These are phyloP conservation scores for Carex littledalei DNA, from an alignment of 176 grass and related monocot genomes.

Conservation along the genomic window DNA sequence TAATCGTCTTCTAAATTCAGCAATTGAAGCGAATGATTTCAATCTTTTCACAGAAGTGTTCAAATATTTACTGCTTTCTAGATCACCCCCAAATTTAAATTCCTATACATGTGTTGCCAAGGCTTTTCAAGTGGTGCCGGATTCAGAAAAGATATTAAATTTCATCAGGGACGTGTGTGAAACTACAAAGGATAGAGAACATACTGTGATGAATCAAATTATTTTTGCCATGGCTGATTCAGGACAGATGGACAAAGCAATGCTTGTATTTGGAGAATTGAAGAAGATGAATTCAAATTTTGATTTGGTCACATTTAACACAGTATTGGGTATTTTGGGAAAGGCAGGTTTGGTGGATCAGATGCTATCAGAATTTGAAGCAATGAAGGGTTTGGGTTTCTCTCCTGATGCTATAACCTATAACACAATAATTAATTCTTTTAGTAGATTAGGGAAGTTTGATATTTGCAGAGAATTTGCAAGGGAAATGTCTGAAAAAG, in stretches of 20 bases:
- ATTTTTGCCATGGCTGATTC: slow-evolving; percentile 45
- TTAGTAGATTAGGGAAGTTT: slow-evolving; percentile 56
- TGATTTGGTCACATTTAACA: slow-evolving; percentile 79
- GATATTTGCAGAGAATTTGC: slow-evolving; percentile 52
- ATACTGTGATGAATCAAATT: slow-evolving; percentile 63
- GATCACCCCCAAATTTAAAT: slow-evolving; percentile 44
- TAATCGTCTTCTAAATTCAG: slow-evolving; percentile 37
- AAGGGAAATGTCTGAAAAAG: slow-evolving; percentile 56
- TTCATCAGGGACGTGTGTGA: slow-evolving; percentile 66
- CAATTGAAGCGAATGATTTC: slow-evolving; percentile 44
- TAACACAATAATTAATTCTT: slow-evolving; percentile 78
- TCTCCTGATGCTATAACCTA: slow-evolving; percentile 74
- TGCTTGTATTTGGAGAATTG: slow-evolving; percentile 64
- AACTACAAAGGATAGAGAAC: slow-evolving; percentile 45
- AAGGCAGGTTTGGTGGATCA: slow-evolving; percentile 53
- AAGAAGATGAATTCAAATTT: slow-evolving; percentile 42
- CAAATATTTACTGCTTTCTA: slow-evolving; percentile 70
- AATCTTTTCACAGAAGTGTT: slow-evolving; percentile 54
- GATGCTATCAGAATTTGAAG: slow-evolving; percentile 59
- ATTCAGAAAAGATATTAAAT: slow-evolving; percentile 34
- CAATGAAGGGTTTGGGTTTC: slow-evolving; percentile 57
- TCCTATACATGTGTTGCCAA: slow-evolving; percentile 68
- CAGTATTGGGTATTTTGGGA: slow-evolving; percentile 60
- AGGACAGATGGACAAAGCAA: slow-evolving; percentile 52
- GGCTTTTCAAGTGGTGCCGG: slow-evolving; percentile 46